Base-by-base conservation (phyloP, 2,329 filamentous ascomycete genomes). In the Cladosporium sp. region DNA sequence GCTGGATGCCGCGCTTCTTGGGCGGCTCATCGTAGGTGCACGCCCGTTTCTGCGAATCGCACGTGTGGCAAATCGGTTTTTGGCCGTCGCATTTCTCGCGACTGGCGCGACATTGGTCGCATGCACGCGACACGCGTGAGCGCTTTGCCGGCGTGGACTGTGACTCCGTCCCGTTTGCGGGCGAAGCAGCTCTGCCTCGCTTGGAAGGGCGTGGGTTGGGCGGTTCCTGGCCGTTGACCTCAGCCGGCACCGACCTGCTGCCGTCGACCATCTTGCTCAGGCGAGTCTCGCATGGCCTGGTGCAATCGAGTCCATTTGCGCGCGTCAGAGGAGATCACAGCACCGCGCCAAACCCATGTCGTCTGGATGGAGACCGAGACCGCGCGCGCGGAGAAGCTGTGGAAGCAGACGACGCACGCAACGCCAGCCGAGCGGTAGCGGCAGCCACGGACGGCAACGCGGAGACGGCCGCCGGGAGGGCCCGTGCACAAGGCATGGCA, bases 1-100 rank as follows among this genome's bases (percentile, higher is more conserved):
- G 87, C 61, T 86, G 86, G 9, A 91, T 81, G 3, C 87, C 87
- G 57, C 87, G 77, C 67, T 89, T 89, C 69, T 88, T 89, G 7
- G 85, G 82, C 50, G 82, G 83, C 50, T 84, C 78, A 56, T 85
- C 82, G 66, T 90, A 91, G 13, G 84, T 83, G 66, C 87, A 91
- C 33, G 75, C 67, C 45, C 86, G 77, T 50, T 78, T 80, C 55
- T 85, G 79, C 4, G 78, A 73, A 6, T 76, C 75, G 69, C 86
- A 89, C 2, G 84, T 84, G 43, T 80, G 81, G 66, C 86, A 89
- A 11, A 74, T 73, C 5, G 85, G 85, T 18, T 42, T 46, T n/a
- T 42, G 73, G 13, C 86, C 86, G 62, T 89, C 85, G 68, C 86
- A 89, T 63, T 86, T 87, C 67, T 88, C 85, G 82, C 64, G 56